Base-by-base conservation (phyloP, 129 eudicot genomes). In the Chrysanthemum seticuspe region DNA sequence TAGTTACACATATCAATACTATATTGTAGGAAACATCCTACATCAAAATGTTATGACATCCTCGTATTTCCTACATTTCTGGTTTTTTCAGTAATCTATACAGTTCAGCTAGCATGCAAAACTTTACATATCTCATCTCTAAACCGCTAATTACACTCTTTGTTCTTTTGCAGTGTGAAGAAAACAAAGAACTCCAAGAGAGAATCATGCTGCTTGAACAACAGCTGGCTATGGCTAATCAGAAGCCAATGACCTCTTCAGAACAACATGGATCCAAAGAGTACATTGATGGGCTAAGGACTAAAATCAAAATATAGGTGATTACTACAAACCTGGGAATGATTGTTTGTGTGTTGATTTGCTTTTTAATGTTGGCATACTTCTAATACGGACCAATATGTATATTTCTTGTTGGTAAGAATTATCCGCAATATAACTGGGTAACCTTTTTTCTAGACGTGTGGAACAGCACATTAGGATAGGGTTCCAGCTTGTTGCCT, bases 301-400 rank as follows among this genome's bases (percentile, higher is more conserved):
- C 78, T 65, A 91, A 91, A 82, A 83, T 87, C 62, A 88, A 95
- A 63, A 72, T 82, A 55, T 90, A 90, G 96, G 99, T 95, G 58
- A 92, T 56, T 70, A 16, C 13, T 57, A 31, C 34, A 55, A 62
- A 10, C 45, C 70, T 73, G 31, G 31, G 18, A 21, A 48, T 6
- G 10, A 6, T 40, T 40, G 10, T 40, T 40, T 40, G 47, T 7
- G 47, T 40, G 10, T 40, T 40, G 47, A 2, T 40, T 40, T 40
- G 47, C 47, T 40, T 40, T 10, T 6, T 40, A 40, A 40, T 6
- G 10, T 10, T 40, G 47, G 9, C 10, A 40, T 40, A 40, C 47
- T 40, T 40, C 47, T 40, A 6, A 7, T 40, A 40, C 10, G 10
- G 47, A 40, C 2, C 8, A 40, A 40, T 40, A 40, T 40, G 47